These are phyloP conservation scores for Miscanthus lutarioriparius DNA, from an alignment of 176 grass and related monocot genomes.

Conservation along the genomic window DNA sequence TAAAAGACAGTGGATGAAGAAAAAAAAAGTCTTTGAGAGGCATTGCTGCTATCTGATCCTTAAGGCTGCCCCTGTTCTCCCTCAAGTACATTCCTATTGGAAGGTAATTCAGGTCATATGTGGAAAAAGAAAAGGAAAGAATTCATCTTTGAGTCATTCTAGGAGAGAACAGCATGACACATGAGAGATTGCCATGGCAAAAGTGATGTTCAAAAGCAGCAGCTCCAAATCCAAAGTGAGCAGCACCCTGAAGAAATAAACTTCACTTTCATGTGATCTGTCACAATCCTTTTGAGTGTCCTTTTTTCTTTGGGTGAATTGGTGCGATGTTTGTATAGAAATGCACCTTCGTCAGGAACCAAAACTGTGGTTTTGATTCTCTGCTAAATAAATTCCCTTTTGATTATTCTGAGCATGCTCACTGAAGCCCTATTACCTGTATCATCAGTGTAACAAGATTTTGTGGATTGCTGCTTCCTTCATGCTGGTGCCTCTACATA, in stretches of 20 bases:
- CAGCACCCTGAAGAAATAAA: constrained; percentile 54
- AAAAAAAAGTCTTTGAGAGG: constrained; percentile 48
- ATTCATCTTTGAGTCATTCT: constrained; percentile 44
- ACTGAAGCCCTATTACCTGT: background rate
- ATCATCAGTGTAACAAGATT: background rate
- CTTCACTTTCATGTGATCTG: constrained; percentile 51
- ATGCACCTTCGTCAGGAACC: background rate
- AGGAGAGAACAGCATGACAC: constrained; percentile 45
- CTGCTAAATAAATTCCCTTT: background rate
- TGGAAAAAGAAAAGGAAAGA: constrained; percentile 35
- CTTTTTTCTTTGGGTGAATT: constrained; percentile 8
- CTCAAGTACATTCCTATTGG: constrained; percentile 47
- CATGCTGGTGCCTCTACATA: background rate
- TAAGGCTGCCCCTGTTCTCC: constrained; percentile 51
- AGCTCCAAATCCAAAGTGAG: constrained; percentile 54
- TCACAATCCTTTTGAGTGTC: constrained; percentile 39
- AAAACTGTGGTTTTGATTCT: background rate
- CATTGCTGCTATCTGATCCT: constrained; percentile 45
- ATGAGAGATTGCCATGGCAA: constrained; percentile 53
- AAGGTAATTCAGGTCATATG: constrained; percentile 32
- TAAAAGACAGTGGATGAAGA: constrained; percentile 29
- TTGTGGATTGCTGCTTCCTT: constrained; percentile 23
- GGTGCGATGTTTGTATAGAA: background rate
- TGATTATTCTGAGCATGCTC: background rate
- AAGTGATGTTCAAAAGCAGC: constrained; percentile 53